These are phyloP conservation scores for Talaromyces borbonicus DNA, from an alignment of 495 filamentous ascomycete species.

Conservation along the genomic window DNA sequence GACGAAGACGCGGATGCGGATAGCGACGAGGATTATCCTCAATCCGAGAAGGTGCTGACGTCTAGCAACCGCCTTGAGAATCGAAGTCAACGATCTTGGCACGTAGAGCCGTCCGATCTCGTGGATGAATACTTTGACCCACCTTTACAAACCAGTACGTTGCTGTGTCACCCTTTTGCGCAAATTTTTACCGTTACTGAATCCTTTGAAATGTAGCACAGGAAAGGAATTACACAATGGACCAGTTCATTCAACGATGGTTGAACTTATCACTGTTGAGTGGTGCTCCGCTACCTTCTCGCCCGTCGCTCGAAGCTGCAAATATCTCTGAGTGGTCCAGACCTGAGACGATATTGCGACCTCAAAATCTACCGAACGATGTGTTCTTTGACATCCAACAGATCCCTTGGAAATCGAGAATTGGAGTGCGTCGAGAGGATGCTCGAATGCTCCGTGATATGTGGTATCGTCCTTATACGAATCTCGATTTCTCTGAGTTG, in stretches of 20 bases:
- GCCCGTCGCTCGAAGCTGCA: conserved; percentile 12
- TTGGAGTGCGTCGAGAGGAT: conserved; percentile 50
- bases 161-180: neutral
- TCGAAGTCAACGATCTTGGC: conserved; percentile 1
- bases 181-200: conserved; percentile 9
- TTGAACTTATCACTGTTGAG: conserved; percentile 1
- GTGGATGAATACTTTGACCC: conserved; percentile 18
- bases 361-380: conserved; percentile 33
- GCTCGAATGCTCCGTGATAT: conserved; percentile 49
- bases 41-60: conserved; percentile 7
- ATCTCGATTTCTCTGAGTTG: conserved; percentile 24
- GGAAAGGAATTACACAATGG: conserved; percentile 34
- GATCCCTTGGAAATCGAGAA: conserved; percentile 56
- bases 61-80: conserved; percentile 28
- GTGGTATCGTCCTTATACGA: conserved; percentile 37
- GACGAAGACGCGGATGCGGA: conserved; percentile 20
- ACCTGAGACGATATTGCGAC: conserved; percentile 31
- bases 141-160: conserved; percentile 28
- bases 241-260: conserved; percentile 37
- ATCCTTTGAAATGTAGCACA: conserved; percentile 17
- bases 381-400: conserved; percentile 67
- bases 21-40: conserved; percentile 9
- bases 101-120: conserved; percentile 8
- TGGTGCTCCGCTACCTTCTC: conserved; percentile 8
- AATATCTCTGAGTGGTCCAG: conserved; percentile 28